These are phyloP conservation scores for Pythium pyrilobum DNA, from an alignment of 352 stramenopile genomes.

Conservation along the genomic window DNA sequence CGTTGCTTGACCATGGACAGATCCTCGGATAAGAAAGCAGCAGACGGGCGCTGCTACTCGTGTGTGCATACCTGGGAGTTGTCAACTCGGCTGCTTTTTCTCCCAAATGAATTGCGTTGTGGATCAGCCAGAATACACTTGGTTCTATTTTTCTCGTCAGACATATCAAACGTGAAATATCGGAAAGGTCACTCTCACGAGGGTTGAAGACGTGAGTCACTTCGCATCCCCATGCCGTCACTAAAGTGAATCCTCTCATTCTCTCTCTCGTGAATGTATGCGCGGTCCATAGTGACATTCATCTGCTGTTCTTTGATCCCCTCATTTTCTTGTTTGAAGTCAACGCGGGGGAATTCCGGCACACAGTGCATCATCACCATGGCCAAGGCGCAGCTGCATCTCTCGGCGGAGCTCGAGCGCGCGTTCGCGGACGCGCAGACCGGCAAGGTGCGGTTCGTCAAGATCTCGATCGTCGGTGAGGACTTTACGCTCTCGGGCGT, in stretches of 20 bases:
- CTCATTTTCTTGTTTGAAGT: slow-evolving; percentile 12
- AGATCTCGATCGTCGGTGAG: slow-evolving; percentile 53
- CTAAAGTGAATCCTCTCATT: not conserved
- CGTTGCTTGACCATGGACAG: no score
- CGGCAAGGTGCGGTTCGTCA: slow-evolving; percentile 66
- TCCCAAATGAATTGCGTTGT: no score
- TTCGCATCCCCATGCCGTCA: no score
- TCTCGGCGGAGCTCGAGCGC: slow-evolving; percentile 58
- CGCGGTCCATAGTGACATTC: not conserved
- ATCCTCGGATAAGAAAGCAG: no score
- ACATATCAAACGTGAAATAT: no score
- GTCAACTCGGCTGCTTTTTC: no score
- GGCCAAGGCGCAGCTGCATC: slow-evolving; percentile 55
- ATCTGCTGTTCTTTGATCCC: not conserved
- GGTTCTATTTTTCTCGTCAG: no score
- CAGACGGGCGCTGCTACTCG: no score
- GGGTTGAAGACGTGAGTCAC: slow-evolving; percentile 7
- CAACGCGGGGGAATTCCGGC: no score
- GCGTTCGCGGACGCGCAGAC: slow-evolving; percentile 70
- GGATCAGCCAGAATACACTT: no score
- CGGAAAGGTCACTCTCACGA: slow-evolving; percentile 5
- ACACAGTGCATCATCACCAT: no score
- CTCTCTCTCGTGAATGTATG: not conserved
- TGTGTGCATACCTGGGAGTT: no score
- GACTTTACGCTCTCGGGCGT: slow-evolving; percentile 48